Evolutionary conservation across 306 rosid species (phyloP).

Genomic region (Trifolium dubium): DNA sequence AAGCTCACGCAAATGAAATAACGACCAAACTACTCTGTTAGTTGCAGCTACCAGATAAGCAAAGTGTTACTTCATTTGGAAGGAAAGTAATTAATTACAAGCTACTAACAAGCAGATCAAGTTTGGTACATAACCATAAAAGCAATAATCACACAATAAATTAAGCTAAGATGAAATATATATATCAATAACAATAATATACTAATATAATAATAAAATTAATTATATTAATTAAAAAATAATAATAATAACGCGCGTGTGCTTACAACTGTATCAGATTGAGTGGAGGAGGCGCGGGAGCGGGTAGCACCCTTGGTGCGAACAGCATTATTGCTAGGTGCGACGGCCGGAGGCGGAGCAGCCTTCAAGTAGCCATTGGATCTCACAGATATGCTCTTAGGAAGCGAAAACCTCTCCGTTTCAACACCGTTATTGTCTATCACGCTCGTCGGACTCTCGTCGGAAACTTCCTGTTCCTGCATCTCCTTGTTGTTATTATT

Average conservation of each 20-base stretch:
- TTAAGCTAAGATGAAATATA: neutral
- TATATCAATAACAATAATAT: neutral
- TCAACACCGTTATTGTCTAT: conserved; percentile 57
- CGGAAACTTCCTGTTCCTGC: conserved; percentile 51
- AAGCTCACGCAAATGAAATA: conserved; percentile 42
- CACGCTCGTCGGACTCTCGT: conserved; percentile 73
- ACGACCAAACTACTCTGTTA: conserved; percentile 41
- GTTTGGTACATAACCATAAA: conserved; percentile 55
- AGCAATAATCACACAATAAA: conserved; percentile 32
- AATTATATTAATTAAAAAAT: neutral
- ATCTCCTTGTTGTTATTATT: conserved; percentile 34
- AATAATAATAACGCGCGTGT: conserved; percentile 21
- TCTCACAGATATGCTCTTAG: conserved; percentile 92
- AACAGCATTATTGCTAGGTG: conserved; percentile 45
- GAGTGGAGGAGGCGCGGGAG: conserved; percentile 55
- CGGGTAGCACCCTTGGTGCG: conserved; percentile 56
- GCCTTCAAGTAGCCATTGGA: conserved; percentile 80
- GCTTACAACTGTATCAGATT: conserved; percentile 63
- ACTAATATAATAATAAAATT: neutral
- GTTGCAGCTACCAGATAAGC: conserved; percentile 59
- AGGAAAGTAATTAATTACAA: conserved; percentile 44
- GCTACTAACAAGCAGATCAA: conserved; percentile 46
- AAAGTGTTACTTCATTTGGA: conserved; percentile 49
- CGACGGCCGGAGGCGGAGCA: conserved; percentile 45
- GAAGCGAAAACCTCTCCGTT: conserved; percentile 70